Base-by-base conservation (phyloP, 352 stramenopile genomes). In the Phytophthora podocarpi region DNA sequence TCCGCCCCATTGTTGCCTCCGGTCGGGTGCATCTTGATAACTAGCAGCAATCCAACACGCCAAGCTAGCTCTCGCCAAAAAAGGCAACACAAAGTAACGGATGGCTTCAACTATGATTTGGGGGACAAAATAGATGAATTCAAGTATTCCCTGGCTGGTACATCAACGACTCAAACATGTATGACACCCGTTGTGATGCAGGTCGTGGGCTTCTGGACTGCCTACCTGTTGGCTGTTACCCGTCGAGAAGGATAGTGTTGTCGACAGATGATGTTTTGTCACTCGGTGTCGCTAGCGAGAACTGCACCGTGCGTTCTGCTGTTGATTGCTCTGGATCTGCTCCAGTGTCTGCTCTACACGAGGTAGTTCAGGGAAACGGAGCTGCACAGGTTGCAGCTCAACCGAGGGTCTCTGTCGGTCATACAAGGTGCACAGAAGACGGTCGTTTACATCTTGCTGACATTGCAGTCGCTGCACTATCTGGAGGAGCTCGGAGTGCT, bases 1-100 rank as follows among this genome's bases (percentile, higher is more conserved):
- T 98, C 53, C 20, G 49, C 61, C 10, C 66, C 62, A 70, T 77
- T 78, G 41, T 78, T 80, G 32, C 75, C 52, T 42, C 62, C 50
- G 2, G 35, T 74, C 51, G 45, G 39, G 35, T 72, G 59, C 64
- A 72, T 62, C 37, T 47, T 58, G 0, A 8, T 47, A 20, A n/a
- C n/a, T n/a, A n/a, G n/a, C n/a, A n/a, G n/a, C n/a, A n/a, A n/a
- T n/a, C n/a, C n/a, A n/a, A n/a, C n/a, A n/a, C n/a, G n/a, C n/a
- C n/a, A n/a, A n/a, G n/a, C n/a, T n/a, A n/a, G n/a, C 9, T 35
- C 8, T 48, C 23, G 15, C 45, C 45, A 28, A 58, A 59, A 64
- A 58, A 45, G 30, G 56, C 37, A 64, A 52, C 40, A 53, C n/a
- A 52, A 45, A 2, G 46, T 41, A 64, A 64, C 56, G 46, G 55